These are phyloP conservation scores for Emericellopsis cladophorae DNA, from an alignment of 2,329 filamentous ascomycete species.

Conservation along the genomic window DNA sequence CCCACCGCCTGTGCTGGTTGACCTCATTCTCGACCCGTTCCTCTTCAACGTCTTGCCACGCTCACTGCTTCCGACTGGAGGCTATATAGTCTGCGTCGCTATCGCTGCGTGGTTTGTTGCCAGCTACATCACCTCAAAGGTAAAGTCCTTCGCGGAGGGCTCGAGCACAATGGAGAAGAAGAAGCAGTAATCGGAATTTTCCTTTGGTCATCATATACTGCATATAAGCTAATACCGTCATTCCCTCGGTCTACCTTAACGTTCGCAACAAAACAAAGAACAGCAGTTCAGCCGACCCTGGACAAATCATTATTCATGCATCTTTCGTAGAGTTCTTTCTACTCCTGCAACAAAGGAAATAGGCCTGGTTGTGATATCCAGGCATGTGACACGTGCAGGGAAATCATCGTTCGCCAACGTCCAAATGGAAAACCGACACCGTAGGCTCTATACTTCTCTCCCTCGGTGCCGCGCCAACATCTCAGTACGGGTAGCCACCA, in stretches of 20 bases:
- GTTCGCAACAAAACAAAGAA: not conserved
- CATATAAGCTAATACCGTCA: too few species aligned
- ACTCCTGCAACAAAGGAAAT: not conserved
- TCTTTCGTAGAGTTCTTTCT: constrained; percentile 1
- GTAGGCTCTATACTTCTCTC: too few species aligned
- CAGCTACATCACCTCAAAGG: constrained; percentile 12
- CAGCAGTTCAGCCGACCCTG: not conserved
- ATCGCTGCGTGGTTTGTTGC: constrained; percentile 29
- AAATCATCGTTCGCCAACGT: too few species aligned
- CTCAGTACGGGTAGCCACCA: not conserved
- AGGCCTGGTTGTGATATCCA: not conserved
- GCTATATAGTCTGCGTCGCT: constrained; percentile 55
- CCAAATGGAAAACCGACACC: too few species aligned
- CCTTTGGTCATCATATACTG: not conserved
- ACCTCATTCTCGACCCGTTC: constrained; percentile 80
- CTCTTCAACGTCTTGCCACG: constrained; percentile 65
- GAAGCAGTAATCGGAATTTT: not conserved
- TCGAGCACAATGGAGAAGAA: not conserved
- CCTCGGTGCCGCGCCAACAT: not conserved
- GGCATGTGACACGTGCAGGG: not conserved
- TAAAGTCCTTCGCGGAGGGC: not conserved
- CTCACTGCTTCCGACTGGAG: constrained; percentile 60
- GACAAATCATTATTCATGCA: constrained; percentile 4
- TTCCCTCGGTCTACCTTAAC: not conserved
- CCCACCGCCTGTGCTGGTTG: constrained; percentile 63